Evolutionary conservation across 805 yeast genomes (phyloP), one percentile per base, ranked within the genome.

Genomic region (Scheffersomyces ergatensis): DNA sequence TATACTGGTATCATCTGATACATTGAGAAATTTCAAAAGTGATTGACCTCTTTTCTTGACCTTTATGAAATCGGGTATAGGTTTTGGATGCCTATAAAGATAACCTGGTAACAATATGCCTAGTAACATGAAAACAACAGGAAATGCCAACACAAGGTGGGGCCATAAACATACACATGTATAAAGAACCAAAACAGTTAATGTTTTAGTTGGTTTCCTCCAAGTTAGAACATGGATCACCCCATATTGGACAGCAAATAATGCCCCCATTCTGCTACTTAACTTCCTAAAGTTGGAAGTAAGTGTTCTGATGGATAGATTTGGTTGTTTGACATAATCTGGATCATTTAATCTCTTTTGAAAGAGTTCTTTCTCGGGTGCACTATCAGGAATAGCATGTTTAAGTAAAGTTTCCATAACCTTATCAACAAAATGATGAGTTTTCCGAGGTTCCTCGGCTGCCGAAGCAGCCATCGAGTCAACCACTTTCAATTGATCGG

Each of bases 91-190:
- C 38, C 87, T 69, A 37, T 74, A 68, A 15, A 77, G 65, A 53
- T 82, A 89, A 3, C 83, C 87, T 0, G 95, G 92, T 1, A 84
- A 65, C 66, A 89, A 72, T 3, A 83, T 65, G 1, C 80, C 82
- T 40, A 74, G 67, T 23, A 84, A 50, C 3, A 86, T 35, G 36
- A 67, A 70, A 2, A 83, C 44, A 27, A 83, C 50, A 0, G 97
- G 97, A 24, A 82, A 68, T 1, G 80, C 70, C 29, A 85, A 59
- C 11, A 87, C 65, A 37, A 85, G 60, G 55, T 80, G 80, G 0
- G 96, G 96, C 64, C 85, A 76, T 26, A 83, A 59, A 51, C 93
- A 85, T 1, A 82, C 65, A 44, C 80, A 70, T 0, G 96, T 82
- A 48, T 84, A 82, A 1, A 80, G 46, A 4, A 83, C 64, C 39